Conservation (phyloP, 805 yeast species). For the Maudiozyma turicensis region DNA sequence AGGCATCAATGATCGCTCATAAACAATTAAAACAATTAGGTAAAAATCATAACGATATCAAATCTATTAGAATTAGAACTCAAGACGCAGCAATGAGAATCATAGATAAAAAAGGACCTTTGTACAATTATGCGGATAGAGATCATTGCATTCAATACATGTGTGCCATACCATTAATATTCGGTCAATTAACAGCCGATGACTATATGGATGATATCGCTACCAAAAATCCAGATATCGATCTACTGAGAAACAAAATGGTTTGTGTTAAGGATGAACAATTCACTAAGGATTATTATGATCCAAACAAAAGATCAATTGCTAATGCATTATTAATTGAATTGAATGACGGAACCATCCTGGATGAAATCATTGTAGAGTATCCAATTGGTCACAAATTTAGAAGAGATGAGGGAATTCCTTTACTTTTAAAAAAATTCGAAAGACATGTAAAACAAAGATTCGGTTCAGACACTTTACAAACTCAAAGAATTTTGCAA, state of each 20-base stretch:
- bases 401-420: constrained; percentile 52
- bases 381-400: constrained; percentile 51
- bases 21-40: constrained; percentile 31
- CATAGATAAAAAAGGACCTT: constrained; percentile 50
- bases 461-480: constrained; percentile 27
- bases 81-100: constrained; percentile 55
- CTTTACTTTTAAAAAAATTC: constrained; percentile 42
- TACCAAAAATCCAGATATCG: constrained; percentile 38
- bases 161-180: constrained; percentile 47
- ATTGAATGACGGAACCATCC: constrained; percentile 42
- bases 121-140: constrained; percentile 54
- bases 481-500: constrained; percentile 33
- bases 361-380: constrained; percentile 45
- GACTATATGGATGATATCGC: constrained; percentile 47
- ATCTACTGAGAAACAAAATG: constrained; percentile 45
- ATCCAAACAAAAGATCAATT: constrained; percentile 47
- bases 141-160: constrained; percentile 59
- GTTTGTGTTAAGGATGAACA: constrained; percentile 40
- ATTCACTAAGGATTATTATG: constrained; percentile 45
- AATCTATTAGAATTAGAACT: constrained; percentile 40
- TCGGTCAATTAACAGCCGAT: constrained; percentile 48
- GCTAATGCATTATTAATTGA: constrained; percentile 45
- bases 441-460: constrained; percentile 42
- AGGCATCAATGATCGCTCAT: constrained; percentile 42
- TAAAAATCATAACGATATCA: constrained; percentile 40